Evolutionary conservation across 2,329 filamentous ascomycete species (phyloP).

Genomic region (Arachnomyces sp.): DNA sequence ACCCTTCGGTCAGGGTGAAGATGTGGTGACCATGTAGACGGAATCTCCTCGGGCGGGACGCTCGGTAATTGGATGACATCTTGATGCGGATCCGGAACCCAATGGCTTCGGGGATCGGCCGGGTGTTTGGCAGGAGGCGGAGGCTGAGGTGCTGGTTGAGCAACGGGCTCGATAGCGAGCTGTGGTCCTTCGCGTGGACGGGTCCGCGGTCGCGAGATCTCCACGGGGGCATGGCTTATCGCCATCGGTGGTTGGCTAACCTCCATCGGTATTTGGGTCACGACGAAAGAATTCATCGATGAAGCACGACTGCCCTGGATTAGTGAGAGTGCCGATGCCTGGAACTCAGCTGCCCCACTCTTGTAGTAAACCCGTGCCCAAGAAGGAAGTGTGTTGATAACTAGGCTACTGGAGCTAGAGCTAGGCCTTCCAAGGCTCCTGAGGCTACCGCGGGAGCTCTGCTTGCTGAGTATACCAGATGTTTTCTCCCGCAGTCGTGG

Average conservation of each 20-base stretch:
- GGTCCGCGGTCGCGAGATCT: conserved; percentile 23
- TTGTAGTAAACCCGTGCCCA: conserved; percentile 62
- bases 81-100: conserved; percentile 27
- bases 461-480: conserved; percentile 30
- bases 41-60: conserved; percentile 41
- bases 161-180: conserved; percentile 9
- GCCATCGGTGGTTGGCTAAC: conserved; percentile 13
- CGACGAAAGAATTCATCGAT: conserved; percentile 34
- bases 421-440: conserved; percentile 29
- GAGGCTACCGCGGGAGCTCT: conserved; percentile 37
- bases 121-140: conserved; percentile 20
- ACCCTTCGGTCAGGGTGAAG: conserved; percentile 57
- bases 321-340: conserved; percentile 33
- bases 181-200: conserved; percentile 14
- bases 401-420: conserved; percentile 37
- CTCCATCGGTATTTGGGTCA: conserved; percentile 22
- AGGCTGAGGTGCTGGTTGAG: conserved; percentile 8
- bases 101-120: conserved; percentile 37
- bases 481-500: conserved; percentile 20
- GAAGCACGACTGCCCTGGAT: conserved; percentile 26
- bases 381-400: conserved; percentile 37
- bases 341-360: conserved; percentile 52
- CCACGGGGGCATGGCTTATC: conserved; percentile 16
- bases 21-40: conserved; percentile 66
- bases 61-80: conserved; percentile 18